These are phyloP conservation scores for Trypanosomatidae sp. DNA, from an alignment of 208 protist genomes.

Conservation along the genomic window DNA sequence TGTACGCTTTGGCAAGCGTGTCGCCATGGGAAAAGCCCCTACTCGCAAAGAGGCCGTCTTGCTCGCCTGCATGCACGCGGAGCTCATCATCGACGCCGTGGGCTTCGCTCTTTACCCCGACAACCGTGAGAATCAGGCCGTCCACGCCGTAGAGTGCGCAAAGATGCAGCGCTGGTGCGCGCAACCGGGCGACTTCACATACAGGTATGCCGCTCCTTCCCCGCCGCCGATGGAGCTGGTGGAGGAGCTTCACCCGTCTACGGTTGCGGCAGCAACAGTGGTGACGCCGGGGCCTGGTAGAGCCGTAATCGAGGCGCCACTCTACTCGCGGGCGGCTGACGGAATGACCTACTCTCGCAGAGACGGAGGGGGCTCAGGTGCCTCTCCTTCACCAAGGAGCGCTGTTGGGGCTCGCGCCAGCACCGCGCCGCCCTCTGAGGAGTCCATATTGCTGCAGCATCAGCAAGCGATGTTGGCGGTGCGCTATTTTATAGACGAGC, in stretches of 20 bases:
- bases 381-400: not conserved
- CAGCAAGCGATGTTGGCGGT: conserved; percentile 41
- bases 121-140: conserved; percentile 36
- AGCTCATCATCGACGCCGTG: conserved; percentile 87
- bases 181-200: conserved; percentile 43
- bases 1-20: conserved; percentile 62
- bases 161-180: conserved; percentile 75
- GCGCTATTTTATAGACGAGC: conserved; percentile 31
- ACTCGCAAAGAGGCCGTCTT: conserved; percentile 56
- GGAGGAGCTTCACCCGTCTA: not conserved
- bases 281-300: not conserved
- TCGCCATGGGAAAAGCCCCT: conserved; percentile 68
- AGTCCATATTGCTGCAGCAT: conserved; percentile 67
- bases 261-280: conserved; percentile 2
- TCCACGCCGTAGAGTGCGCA: conserved; percentile 69
- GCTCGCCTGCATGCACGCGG: conserved; percentile 89
- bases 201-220: conserved; percentile 44
- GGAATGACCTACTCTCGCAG: too few relatives aligned
- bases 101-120: conserved; percentile 75
- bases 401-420: not conserved
- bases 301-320: not conserved
- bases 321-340: not conserved
- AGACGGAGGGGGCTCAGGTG: not conserved
- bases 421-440: conserved; percentile 23
- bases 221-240: conserved; percentile 62